These are phyloP conservation scores for Azolla pinnata DNA, from an alignment of 75 land plant species.

Conservation along the genomic window DNA sequence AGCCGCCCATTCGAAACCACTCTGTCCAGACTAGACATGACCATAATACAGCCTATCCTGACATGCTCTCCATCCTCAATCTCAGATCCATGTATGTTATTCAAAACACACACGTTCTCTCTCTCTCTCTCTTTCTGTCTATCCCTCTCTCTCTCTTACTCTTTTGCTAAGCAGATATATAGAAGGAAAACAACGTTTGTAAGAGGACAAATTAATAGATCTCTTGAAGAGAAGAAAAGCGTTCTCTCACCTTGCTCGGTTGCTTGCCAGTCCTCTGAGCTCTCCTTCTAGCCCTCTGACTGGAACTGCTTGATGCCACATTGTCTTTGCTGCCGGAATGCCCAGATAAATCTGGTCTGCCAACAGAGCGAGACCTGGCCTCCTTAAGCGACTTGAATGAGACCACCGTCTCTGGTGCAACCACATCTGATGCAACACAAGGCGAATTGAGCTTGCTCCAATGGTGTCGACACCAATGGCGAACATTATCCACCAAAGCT, in stretches of 20 bases:
- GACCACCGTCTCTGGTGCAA: slow-evolving; percentile 5
- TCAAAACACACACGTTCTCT: too few species aligned
- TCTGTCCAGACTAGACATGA: too few species aligned
- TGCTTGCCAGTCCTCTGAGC: background rate
- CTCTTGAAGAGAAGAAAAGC: too few species aligned
- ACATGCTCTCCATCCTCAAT: too few species aligned
- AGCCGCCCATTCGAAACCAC: too few species aligned
- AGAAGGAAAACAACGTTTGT: too few species aligned
- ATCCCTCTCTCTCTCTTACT: too few species aligned
- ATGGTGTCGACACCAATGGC: slow-evolving; percentile 49
- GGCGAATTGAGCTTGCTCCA: slow-evolving; percentile 7
- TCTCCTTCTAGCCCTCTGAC: slow-evolving; percentile 1
- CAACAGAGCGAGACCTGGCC: background rate
- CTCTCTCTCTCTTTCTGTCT: too few species aligned
- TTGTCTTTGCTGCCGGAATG: background rate
- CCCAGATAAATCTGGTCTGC: background rate
- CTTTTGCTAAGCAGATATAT: too few species aligned
- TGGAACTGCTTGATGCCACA: background rate
- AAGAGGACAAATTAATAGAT: too few species aligned
- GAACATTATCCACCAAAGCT: slow-evolving; percentile 45
- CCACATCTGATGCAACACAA: slow-evolving; percentile 7
- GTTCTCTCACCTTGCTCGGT: slow-evolving; percentile 2
- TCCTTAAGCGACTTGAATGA: background rate
- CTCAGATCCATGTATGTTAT: too few species aligned
- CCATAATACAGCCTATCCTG: too few species aligned